Evolutionary conservation across 768 basidiomycete genomes (phyloP).

Genomic region (Cystobasidium ongulense): DNA sequence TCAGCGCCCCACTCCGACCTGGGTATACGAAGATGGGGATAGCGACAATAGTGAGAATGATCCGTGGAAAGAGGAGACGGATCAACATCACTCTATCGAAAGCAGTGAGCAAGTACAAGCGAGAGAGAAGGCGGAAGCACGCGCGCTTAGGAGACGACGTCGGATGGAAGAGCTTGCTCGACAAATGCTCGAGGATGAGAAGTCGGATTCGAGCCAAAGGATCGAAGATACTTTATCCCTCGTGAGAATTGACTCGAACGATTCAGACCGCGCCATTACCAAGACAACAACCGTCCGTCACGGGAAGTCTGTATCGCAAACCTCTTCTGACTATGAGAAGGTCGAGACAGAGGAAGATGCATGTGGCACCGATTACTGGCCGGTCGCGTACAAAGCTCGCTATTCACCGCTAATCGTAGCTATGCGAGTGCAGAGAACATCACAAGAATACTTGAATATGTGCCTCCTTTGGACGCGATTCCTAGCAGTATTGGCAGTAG

Average conservation of each 20-base stretch:
- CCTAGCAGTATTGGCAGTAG: conserved; percentile 11
- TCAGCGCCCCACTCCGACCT: neutral
- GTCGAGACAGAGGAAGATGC: neutral
- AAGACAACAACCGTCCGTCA: neutral
- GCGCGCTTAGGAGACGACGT: neutral
- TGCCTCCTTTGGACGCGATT: conserved; percentile 16
- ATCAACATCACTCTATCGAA: neutral
- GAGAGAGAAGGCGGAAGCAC: neutral
- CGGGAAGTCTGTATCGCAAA: neutral
- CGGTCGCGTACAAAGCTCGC: neutral
- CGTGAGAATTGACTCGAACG: neutral
- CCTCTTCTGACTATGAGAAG: neutral
- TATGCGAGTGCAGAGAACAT: neutral
- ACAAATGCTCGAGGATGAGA: neutral
- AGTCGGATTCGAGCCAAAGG: neutral
- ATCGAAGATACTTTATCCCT: neutral
- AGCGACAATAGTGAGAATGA: neutral
- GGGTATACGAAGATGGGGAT: conserved; percentile 7
- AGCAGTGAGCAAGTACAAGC: neutral
- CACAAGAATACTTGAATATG: conserved; percentile 4
- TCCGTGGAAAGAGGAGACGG: conserved; percentile 11
- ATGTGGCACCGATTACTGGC: conserved; percentile 24
- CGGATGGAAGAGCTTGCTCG: neutral
- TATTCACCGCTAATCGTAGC: conserved; percentile 1
- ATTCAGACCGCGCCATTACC: neutral